Evolutionary conservation across 371 early-diverging fungal genomes (phyloP).

Genomic region (Cokeromyces recurvatus): DNA sequence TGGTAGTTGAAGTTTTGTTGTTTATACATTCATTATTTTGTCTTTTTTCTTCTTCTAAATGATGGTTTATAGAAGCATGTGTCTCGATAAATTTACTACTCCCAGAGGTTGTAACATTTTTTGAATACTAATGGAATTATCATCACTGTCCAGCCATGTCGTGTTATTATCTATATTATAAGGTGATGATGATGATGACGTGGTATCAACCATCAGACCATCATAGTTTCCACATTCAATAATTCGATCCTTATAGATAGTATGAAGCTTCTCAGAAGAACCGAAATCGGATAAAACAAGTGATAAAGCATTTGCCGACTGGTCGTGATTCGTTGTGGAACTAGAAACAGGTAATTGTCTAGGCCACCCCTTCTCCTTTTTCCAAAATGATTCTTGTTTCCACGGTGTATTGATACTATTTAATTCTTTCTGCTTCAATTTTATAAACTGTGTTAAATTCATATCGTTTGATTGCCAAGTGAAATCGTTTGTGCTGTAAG

Average conservation of each 20-base stretch:
- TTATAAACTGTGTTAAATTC: slow-evolving; percentile 34
- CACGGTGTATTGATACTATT: slow-evolving; percentile 17
- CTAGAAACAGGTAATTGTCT: slow-evolving; percentile 44
- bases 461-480: slow-evolving; percentile 52
- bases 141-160: slow-evolving; percentile 23
- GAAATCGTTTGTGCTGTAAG: slow-evolving; percentile 43
- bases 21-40: too few relatives aligned
- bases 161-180: slow-evolving; percentile 1
- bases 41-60: too few relatives aligned
- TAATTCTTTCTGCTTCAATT: slow-evolving; percentile 17
- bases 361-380: slow-evolving; percentile 44
- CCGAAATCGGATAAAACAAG: slow-evolving; percentile 43
- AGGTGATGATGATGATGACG: too few relatives aligned
- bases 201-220: too few relatives aligned
- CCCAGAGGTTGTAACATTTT: neutral
- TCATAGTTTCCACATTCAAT: slow-evolving; percentile 51
- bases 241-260: slow-evolving; percentile 42
- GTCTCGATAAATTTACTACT: slow-evolving; percentile 14
- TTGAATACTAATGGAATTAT: neutral
- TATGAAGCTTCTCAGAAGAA: slow-evolving; percentile 40
- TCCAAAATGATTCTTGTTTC: slow-evolving; percentile 29
- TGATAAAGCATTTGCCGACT: slow-evolving; percentile 47
- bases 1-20: too few relatives aligned
- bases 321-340: slow-evolving; percentile 49
- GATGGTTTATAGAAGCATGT: slow-evolving; percentile 11